These are phyloP conservation scores for Colletotrichum zoysiae DNA, from an alignment of 2,329 filamentous ascomycete genomes.

Conservation along the genomic window DNA sequence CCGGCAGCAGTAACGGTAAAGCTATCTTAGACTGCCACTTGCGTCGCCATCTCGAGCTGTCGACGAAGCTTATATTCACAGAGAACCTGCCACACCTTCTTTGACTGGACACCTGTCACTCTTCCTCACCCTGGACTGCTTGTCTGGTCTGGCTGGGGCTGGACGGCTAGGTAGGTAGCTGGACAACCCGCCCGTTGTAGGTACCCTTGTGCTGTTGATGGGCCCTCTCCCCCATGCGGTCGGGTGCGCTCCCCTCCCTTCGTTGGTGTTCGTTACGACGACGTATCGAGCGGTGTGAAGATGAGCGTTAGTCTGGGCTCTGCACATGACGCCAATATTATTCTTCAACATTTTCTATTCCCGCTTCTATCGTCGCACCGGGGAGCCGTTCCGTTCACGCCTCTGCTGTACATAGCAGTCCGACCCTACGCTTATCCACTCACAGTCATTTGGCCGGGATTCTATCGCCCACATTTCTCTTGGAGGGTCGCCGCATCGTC, in stretches of 20 bases:
- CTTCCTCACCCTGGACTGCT: neutral
- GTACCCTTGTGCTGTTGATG: constrained; percentile 16
- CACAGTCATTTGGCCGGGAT: constrained; percentile 39
- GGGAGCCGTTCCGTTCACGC: constrained; percentile 38
- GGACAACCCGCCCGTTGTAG: neutral
- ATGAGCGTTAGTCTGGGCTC: constrained; percentile 33
- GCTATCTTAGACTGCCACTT: constrained; percentile 28
- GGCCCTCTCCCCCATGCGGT: constrained; percentile 4
- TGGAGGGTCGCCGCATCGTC: constrained; percentile 23
- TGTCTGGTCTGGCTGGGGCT: neutral
- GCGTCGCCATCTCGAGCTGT: constrained; percentile 20
- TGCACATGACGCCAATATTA: constrained; percentile 26
- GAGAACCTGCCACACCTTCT: constrained; percentile 34
- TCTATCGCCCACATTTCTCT: constrained; percentile 30
- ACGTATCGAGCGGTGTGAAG: constrained; percentile 39
- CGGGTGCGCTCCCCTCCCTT: neutral
- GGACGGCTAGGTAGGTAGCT: neutral
- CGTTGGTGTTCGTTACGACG: constrained; percentile 18
- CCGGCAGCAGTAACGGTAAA: constrained; percentile 27
- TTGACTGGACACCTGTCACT: constrained; percentile 24
- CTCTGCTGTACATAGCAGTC: constrained; percentile 21
- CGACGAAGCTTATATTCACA: constrained; percentile 34
- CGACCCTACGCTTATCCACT: constrained; percentile 34
- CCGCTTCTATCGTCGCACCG: constrained; percentile 22
- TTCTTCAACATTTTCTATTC: constrained; percentile 33